phyloP scores from a whole-genome alignment of 495 filamentous ascomycete genomes.

The Elaphomyces granulatus region DNA sequence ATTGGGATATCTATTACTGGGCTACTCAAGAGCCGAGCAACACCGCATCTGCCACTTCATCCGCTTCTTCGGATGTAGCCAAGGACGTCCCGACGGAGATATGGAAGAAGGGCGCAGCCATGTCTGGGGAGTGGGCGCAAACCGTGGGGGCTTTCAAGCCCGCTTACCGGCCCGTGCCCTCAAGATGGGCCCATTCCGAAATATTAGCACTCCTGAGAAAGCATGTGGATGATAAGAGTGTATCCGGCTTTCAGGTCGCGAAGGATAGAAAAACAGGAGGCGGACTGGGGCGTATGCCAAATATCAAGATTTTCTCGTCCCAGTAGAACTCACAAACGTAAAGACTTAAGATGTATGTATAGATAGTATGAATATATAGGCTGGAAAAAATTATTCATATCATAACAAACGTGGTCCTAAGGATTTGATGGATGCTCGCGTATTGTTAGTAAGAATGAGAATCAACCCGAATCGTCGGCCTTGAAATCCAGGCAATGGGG shows the following conservation, averaged over 20 bases:
- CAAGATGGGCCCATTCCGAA: constrained; percentile 69
- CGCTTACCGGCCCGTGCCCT: constrained; percentile 78
- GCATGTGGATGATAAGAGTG: constrained; percentile 57
- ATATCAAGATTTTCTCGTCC: constrained; percentile 40
- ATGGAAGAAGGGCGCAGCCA: constrained; percentile 37
- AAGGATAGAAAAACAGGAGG: constrained; percentile 33
- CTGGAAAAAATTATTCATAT: no score
- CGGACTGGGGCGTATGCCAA: constrained; percentile 38
- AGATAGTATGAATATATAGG: no score
- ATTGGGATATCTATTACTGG: constrained; percentile 99
- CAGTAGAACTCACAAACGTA: no score
- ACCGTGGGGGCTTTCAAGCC: constrained; percentile 90
- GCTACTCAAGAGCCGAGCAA: constrained; percentile 72
- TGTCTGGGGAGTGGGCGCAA: constrained; percentile 86
- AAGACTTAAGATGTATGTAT: no score
- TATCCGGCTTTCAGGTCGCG: constrained; percentile 35
- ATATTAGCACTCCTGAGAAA: constrained; percentile 59
- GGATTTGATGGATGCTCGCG: no score
- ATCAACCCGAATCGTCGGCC: no score
- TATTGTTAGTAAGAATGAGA: no score
- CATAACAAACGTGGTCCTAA: no score
- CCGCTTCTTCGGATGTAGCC: constrained; percentile 14
- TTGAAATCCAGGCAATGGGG: no score
- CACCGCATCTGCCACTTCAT: constrained; percentile 14
- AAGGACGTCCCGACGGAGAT: constrained; percentile 37